phyloP scores from a whole-genome alignment of 768 basidiomycete genomes.

The Mycena albidolilacea region DNA sequence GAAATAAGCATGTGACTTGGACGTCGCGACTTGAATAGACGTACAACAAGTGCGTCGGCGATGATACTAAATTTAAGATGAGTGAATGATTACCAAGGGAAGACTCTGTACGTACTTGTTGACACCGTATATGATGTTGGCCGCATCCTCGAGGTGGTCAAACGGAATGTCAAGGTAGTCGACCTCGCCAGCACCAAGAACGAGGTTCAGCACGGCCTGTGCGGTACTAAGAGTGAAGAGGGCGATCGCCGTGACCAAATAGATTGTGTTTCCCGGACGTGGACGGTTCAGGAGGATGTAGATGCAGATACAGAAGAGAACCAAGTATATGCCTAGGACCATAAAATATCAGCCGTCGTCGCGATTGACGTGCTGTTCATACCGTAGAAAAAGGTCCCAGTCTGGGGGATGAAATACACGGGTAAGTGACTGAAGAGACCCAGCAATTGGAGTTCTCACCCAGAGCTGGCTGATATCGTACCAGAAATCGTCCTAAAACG shows the following conservation, averaged over 20 bases:
- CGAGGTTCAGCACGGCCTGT: constrained; percentile 47
- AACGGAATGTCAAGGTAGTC: constrained; percentile 44
- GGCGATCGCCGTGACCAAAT: constrained; percentile 45
- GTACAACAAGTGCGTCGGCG: constrained; percentile 49
- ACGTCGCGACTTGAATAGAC: not conserved
- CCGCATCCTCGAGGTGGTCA: constrained; percentile 43
- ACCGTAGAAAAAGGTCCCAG: constrained; percentile 26
- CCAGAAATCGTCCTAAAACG: constrained; percentile 6
- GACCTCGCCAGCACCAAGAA: constrained; percentile 45
- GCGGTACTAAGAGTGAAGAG: constrained; percentile 49
- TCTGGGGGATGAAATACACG: not conserved
- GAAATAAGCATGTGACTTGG: not conserved
- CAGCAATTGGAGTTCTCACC: not conserved
- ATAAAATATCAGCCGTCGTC: not conserved
- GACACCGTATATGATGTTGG: constrained; percentile 49
- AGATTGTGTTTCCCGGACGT: constrained; percentile 42
- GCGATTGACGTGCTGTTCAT: not conserved
- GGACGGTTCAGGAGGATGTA: constrained; percentile 42
- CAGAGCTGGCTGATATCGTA: constrained; percentile 3
- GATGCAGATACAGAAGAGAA: constrained; percentile 48
- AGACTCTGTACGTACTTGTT: constrained; percentile 47
- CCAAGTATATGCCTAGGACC: constrained; percentile 45
- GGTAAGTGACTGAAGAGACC: not conserved
- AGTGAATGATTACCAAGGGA: constrained; percentile 6
- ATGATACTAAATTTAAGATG: constrained; percentile 41